Percentiles rank a stretch among this genome's conserved stretches.
phyloP scores from a whole-genome alignment of 192 early-diverging fungal genomes.

The Backusella westeae region DNA sequence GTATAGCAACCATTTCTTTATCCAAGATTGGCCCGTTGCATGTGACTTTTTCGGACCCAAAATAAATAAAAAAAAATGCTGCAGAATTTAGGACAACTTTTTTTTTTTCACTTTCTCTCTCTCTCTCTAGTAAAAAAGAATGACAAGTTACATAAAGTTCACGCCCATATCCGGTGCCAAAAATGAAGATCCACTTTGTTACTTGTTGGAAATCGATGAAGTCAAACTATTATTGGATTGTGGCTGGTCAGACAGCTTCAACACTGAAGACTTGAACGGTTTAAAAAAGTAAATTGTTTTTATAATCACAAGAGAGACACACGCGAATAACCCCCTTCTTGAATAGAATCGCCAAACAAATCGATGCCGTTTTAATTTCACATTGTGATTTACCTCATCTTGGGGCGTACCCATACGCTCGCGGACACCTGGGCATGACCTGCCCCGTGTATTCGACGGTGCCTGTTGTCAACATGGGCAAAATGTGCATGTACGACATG shows the following conservation, averaged over 20 bases:
- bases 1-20: too few relatives aligned
- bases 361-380: constrained; percentile 87
- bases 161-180: constrained; percentile 84
- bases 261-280: constrained; percentile 62
- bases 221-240: constrained; percentile 94
- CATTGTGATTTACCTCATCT: constrained; percentile 89
- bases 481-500: constrained; percentile 79
- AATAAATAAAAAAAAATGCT: too few relatives aligned
- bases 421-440: constrained; percentile 69
- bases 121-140: neutral
- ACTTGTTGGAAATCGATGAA: constrained; percentile 88
- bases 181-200: constrained; percentile 84
- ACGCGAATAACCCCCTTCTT: neutral
- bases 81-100: neutral
- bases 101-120: too few relatives aligned
- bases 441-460: constrained; percentile 89
- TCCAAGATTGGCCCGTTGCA: too few relatives aligned
- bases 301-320: neutral
- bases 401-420: constrained; percentile 83
- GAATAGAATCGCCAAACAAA: constrained; percentile 77
- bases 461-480: constrained; percentile 92
- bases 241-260: constrained; percentile 82
- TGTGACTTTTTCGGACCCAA: too few relatives aligned
- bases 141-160: constrained; percentile 70
- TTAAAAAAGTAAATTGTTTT: constrained; percentile 58